phyloP scores from a whole-genome alignment of 1,284 basidiomycete genomes.

The Ustilago bromivora region DNA sequence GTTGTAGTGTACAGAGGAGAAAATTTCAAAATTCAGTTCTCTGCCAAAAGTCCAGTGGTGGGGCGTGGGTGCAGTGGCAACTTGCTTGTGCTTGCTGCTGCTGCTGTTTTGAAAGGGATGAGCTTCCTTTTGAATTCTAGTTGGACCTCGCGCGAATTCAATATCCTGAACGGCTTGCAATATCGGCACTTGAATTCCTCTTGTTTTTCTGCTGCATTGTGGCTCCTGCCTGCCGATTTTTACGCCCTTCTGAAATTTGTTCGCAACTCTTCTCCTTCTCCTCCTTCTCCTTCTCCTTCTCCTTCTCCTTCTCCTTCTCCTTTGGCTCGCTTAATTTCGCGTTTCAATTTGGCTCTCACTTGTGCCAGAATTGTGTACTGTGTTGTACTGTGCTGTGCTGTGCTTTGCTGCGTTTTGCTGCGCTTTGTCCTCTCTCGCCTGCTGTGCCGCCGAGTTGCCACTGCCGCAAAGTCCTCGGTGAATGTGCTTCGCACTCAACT shows the following conservation, averaged over 20 bases:
- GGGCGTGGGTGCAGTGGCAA: too few relatives aligned
- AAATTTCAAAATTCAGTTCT: too few relatives aligned
- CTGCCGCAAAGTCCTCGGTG: background rate
- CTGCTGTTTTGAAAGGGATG: too few relatives aligned
- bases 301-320: background rate
- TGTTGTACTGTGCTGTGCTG: background rate
- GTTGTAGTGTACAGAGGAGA: too few relatives aligned
- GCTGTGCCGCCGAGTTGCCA: background rate
- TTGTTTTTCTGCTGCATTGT: too few relatives aligned
- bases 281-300: background rate
- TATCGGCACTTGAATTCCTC: too few relatives aligned
- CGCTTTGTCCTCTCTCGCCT: background rate
- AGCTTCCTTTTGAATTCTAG: background rate
- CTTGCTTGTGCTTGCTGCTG: background rate
- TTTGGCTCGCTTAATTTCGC: background rate
- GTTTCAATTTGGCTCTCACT: background rate
- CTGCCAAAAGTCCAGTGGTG: too few relatives aligned
- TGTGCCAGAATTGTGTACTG: background rate
- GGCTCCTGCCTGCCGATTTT: too few relatives aligned
- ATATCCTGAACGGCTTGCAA: too few relatives aligned
- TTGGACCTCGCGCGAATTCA: too few relatives aligned
- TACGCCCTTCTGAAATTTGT: background rate
- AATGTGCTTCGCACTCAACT: conserved; percentile 2
- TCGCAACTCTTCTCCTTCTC: background rate
- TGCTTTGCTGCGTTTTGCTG: background rate